Conservation (phyloP, 2,329 filamentous ascomycete species). For the Trichoderma sp. region DNA sequence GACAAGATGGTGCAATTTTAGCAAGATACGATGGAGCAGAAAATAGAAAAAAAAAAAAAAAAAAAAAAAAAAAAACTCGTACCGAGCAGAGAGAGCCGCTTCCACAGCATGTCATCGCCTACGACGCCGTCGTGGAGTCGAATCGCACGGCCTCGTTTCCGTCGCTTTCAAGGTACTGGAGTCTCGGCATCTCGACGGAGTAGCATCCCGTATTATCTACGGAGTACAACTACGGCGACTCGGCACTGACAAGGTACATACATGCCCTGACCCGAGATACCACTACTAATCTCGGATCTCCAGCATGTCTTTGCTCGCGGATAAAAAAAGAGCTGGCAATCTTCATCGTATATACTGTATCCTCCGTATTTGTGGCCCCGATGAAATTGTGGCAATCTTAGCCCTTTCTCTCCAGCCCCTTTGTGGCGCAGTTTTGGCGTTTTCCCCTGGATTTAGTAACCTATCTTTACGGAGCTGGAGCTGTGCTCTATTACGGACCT, state of each 20-base stretch:
- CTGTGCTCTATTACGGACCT: no score
- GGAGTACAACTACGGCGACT: background rate
- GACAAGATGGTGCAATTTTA: background rate
- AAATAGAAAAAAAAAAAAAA: background rate
- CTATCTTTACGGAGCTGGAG: no score
- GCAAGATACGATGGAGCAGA: background rate
- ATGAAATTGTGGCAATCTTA: slow-evolving; percentile 6
- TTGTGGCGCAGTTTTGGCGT: slow-evolving; percentile 8
- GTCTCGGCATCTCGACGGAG: background rate
- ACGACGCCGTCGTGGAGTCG: background rate
- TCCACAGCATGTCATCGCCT: background rate
- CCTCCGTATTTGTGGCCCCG: background rate
- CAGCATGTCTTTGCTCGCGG: background rate
- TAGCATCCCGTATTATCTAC: background rate
- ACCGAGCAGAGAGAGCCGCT: background rate
- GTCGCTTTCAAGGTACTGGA: no score
- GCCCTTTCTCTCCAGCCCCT: background rate
- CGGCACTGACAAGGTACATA: background rate
- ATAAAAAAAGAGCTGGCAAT: background rate
- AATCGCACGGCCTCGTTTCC: background rate
- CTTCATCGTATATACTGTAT: background rate
- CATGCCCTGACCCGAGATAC: background rate
- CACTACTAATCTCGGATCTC: slow-evolving; percentile 14
- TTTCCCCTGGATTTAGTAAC: slow-evolving; percentile 6
- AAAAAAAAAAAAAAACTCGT: background rate